A percentile compares a stretch with the other conserved stretches of the same genome.
Evolutionary conservation across 2,329 filamentous ascomycete genomes (phyloP).

Genomic region (Trichoderma endophyticum): DNA sequence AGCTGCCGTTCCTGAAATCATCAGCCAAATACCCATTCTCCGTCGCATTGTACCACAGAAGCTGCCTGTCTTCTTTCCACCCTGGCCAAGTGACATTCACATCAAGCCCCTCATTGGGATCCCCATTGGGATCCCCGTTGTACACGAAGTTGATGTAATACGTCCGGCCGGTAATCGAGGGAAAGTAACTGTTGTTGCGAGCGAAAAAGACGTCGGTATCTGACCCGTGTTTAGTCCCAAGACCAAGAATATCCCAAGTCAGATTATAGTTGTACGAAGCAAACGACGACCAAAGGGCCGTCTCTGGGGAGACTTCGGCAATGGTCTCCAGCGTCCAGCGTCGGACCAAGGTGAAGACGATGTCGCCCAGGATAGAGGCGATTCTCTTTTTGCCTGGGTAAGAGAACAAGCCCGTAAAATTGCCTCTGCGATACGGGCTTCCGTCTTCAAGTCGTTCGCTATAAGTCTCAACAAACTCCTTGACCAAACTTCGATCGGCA

Average conservation of each 20-base stretch:
- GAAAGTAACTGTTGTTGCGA: conserved; percentile 58
- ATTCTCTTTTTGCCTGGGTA: conserved; percentile 77
- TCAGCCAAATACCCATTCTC: not conserved
- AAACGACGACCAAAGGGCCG: conserved; percentile 68
- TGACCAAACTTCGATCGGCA: conserved; percentile 50
- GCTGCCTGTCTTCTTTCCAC: conserved; percentile 42
- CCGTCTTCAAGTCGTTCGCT: conserved; percentile 52
- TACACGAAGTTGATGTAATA: conserved; percentile 75
- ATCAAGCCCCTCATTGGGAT: conserved; percentile 60
- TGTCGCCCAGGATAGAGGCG: conserved; percentile 70
- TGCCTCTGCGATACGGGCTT: conserved; percentile 67
- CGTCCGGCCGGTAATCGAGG: conserved; percentile 55
- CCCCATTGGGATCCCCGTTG: conserved; percentile 67
- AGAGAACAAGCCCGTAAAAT: conserved; percentile 56
- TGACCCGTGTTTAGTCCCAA: conserved; percentile 73
- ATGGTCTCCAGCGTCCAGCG: conserved; percentile 58
- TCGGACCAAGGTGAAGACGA: conserved; percentile 70
- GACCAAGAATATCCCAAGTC: not conserved
- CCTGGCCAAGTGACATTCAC: conserved; percentile 38
- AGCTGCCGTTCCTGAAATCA: not conserved
- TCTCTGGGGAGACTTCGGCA: conserved; percentile 45
- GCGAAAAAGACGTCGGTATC: conserved; percentile 66
- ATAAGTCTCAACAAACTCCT: conserved; percentile 60
- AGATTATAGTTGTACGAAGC: too few relatives aligned
- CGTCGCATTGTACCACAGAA: conserved; percentile 35